A percentile compares a stretch with the other conserved stretches of the same genome.
phyloP scores from a whole-genome alignment of 306 rosid genomes.

The Sophora flavescens region DNA sequence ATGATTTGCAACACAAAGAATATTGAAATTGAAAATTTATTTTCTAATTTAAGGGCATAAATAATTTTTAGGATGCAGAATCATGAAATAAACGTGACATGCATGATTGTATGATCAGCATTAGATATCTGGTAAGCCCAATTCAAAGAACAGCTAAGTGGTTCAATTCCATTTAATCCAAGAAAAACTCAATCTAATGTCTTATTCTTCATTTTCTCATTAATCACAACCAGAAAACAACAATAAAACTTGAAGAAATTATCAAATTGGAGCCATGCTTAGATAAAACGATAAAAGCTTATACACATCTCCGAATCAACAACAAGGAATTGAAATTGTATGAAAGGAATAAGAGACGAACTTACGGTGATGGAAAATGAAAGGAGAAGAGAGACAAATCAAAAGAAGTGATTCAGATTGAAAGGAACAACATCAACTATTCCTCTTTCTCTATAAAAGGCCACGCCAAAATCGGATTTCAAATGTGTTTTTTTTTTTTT shows the following conservation, averaged over 20 bases:
- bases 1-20: background rate
- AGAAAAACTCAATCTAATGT: background rate
- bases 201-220: background rate
- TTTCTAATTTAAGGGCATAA: background rate
- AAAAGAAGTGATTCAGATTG: conserved; percentile 42
- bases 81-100: background rate
- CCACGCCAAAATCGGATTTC: conserved; percentile 26
- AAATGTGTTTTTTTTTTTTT: no score
- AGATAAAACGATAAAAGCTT: background rate
- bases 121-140: background rate
- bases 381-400: conserved; percentile 1
- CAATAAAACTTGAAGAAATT: background rate
- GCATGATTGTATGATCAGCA: background rate
- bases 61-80: background rate
- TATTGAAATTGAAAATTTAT: background rate
- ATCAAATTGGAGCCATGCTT: background rate
- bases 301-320: conserved; percentile 1
- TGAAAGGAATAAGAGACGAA: background rate
- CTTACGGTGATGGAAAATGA: conserved; percentile 32
- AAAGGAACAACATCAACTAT: conserved; percentile 1
- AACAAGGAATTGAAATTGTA: background rate
- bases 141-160: conserved; percentile 15
- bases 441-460: background rate
- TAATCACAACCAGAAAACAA: conserved; percentile 6
- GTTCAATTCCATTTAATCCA: background rate